Conservation (phyloP, 257 asterid genomes). For the Paraleonurus japonicus region DNA sequence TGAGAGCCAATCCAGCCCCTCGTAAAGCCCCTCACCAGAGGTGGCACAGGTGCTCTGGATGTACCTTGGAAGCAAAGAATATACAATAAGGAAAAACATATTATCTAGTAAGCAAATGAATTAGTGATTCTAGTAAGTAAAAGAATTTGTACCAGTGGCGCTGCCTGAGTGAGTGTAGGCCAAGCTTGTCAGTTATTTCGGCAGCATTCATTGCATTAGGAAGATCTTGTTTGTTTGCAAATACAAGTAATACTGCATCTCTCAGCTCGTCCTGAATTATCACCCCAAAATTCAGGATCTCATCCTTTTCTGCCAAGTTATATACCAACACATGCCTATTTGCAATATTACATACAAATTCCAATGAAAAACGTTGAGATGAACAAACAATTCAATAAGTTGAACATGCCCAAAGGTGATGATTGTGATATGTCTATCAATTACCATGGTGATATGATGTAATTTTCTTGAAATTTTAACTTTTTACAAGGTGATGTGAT, state of each 20-base stretch:
- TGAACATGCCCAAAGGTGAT: not conserved
- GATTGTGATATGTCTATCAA: not conserved
- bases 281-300: constrained; percentile 3
- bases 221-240: constrained; percentile 97
- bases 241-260: constrained; percentile 87
- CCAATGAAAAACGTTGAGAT: not conserved
- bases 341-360: not conserved
- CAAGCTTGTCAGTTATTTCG: constrained; percentile 95
- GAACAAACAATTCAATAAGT: not conserved
- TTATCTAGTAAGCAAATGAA: not conserved
- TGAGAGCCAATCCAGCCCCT: constrained; percentile 66
- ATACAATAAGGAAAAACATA: not conserved
- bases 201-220: constrained; percentile 99
- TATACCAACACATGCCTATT: not conserved
- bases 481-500: not conserved
- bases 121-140: constrained; percentile 9
- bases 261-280: constrained; percentile 77
- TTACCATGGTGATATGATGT: not conserved
- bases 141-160: constrained; percentile 77
- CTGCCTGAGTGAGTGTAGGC: constrained; percentile 95
- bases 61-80: constrained; percentile 40
- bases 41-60: constrained; percentile 69
- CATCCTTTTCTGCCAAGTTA: too few species aligned
- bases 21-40: constrained; percentile 62
- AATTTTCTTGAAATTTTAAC: not conserved